These are phyloP conservation scores for Monosporascus cannonballus DNA, from an alignment of 2,329 filamentous ascomycete genomes.

Conservation along the genomic window DNA sequence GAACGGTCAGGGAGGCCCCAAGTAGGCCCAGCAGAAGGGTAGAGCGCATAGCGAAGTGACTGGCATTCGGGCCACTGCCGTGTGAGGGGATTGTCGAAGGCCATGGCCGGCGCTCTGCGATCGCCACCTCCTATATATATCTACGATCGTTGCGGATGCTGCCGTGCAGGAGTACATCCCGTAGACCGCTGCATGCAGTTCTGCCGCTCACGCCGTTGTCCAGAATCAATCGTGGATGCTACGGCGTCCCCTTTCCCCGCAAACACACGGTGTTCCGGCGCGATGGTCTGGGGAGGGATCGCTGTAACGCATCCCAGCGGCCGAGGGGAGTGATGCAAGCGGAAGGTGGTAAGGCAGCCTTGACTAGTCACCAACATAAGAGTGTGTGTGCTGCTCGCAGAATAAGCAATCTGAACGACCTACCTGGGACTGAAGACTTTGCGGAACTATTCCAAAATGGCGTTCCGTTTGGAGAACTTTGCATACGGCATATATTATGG, in stretches of 20 bases:
- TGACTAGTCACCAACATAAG: too few relatives aligned
- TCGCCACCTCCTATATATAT: background rate
- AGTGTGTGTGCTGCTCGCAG: too few relatives aligned
- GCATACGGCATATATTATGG: too few relatives aligned
- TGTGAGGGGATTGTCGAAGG: background rate
- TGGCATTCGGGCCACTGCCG: background rate
- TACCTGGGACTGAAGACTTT: too few relatives aligned
- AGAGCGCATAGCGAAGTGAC: background rate
- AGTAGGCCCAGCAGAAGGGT: conserved; percentile 3
- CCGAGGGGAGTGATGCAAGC: background rate
- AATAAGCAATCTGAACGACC: too few relatives aligned
- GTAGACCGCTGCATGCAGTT: too few relatives aligned
- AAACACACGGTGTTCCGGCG: background rate
- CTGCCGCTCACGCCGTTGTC: too few relatives aligned
- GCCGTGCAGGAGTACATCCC: too few relatives aligned
- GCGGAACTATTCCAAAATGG: too few relatives aligned
- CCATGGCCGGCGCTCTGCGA: background rate
- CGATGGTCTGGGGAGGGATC: background rate
- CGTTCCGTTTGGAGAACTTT: too few relatives aligned
- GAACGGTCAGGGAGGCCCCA: conserved; percentile 2
- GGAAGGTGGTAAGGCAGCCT: background rate
- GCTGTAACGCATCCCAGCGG: background rate
- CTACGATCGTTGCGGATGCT: too few relatives aligned
- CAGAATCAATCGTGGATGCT: too few relatives aligned
- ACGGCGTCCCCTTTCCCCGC: background rate